phyloP scores from a whole-genome alignment of 192 early-diverging fungal genomes.

The Rhizophagus prolifer region DNA sequence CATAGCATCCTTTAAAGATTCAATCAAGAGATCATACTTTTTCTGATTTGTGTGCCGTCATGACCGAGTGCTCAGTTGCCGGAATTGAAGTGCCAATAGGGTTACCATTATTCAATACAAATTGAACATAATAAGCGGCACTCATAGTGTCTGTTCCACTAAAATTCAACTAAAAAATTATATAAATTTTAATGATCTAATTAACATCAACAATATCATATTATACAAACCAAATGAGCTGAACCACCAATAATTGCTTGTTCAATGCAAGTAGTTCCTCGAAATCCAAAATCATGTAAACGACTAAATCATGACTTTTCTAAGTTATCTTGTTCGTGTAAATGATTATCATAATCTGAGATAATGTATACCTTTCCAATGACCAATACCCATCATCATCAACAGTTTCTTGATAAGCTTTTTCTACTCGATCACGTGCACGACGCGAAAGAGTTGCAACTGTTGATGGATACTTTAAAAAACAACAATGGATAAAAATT shows the following conservation, averaged over 20 bases:
- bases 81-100: conserved; percentile 79
- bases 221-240: conserved; percentile 66
- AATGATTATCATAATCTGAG: neutral
- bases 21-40: conserved; percentile 37
- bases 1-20: conserved; percentile 58
- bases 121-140: conserved; percentile 79
- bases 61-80: conserved; percentile 89
- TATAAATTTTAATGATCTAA: neutral
- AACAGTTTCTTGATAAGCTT: conserved; percentile 62
- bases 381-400: conserved; percentile 58
- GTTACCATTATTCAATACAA: conserved; percentile 68
- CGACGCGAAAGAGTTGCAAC: conserved; percentile 82
- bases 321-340: neutral
- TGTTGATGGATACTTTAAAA: conserved; percentile 72
- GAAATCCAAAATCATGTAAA: conserved; percentile 92
- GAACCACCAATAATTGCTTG: conserved; percentile 84
- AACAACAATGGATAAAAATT: neutral
- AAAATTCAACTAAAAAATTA: conserved; percentile 69
- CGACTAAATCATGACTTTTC: conserved; percentile 40
- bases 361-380: conserved; percentile 45
- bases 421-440: conserved; percentile 57
- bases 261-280: conserved; percentile 81
- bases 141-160: conserved; percentile 78
- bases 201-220: too few species aligned
- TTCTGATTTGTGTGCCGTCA: conserved; percentile 75